Conservation (phyloP, 2,329 filamentous ascomycete genomes). For the Orbilia oligospora region DNA sequence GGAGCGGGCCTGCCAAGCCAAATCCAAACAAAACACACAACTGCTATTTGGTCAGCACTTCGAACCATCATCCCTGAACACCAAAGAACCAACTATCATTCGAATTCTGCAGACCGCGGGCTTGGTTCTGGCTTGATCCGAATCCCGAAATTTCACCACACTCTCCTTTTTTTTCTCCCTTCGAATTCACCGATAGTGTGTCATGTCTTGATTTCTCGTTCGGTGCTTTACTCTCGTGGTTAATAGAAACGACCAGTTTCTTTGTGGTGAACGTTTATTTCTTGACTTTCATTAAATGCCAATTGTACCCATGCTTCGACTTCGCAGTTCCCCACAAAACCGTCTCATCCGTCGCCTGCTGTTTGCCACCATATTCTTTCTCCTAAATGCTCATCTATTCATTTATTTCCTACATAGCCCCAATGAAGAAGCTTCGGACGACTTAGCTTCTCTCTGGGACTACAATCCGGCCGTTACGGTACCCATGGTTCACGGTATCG, state of each 20-base stretch:
- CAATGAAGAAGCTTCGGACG: background rate
- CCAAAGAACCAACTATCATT: background rate
- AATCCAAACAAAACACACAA: background rate
- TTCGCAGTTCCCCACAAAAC: slow-evolving; percentile 51
- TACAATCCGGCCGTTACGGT: slow-evolving; percentile 41
- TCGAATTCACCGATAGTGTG: background rate
- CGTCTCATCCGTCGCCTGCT: slow-evolving; percentile 48
- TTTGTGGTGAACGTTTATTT: slow-evolving; percentile 15
- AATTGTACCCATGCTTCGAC: slow-evolving; percentile 46
- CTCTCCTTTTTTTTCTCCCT: slow-evolving; percentile 17
- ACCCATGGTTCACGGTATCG: slow-evolving; percentile 44
- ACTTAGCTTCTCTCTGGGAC: slow-evolving; percentile 34
- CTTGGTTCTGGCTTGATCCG: slow-evolving; percentile 7
- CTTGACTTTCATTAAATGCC: slow-evolving; percentile 37
- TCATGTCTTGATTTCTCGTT: background rate
- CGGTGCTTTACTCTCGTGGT: background rate
- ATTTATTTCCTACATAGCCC: slow-evolving; percentile 42
- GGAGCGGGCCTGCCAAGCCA: slow-evolving; percentile 4
- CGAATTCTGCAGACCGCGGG: slow-evolving; percentile 15
- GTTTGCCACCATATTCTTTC: slow-evolving; percentile 46
- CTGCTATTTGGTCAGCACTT: slow-evolving; percentile 15
- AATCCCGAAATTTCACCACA: slow-evolving; percentile 10
- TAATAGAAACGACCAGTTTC: background rate
- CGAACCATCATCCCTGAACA: slow-evolving; percentile 15
- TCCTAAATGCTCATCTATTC: slow-evolving; percentile 49